Base-by-base conservation (phyloP, 768 basidiomycete species). In the Trametes villosa region DNA sequence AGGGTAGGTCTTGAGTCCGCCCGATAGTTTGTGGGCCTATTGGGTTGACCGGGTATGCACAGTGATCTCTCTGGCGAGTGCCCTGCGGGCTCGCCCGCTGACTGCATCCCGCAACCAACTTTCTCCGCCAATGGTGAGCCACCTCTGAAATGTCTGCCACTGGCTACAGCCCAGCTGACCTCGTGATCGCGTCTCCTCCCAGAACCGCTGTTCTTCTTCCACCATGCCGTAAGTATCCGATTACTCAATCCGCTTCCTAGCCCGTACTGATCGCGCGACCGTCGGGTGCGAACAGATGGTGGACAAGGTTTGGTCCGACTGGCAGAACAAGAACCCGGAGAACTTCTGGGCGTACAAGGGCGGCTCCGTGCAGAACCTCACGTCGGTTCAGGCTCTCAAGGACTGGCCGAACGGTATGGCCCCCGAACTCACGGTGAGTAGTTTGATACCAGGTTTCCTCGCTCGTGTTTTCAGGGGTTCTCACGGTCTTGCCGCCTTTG, bases 231-330 rank as follows among this genome's bases (percentile, higher is more conserved):
- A 50, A 52, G 70, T 11, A 30, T 26, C 34, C 36, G 34, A 40
- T 6, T 36, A 20, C 40, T 18, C 55, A n/a, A 22, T 45, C 8
- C 48, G 29, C 26, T 22, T 20, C 20, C 27, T 20, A 17, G 1
- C 41, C 29, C 30, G 24, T 27, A 18, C n/a, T 52, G 27, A 31
- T 57, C 18, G 20, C 4, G 9, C 4, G 22, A 63, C 42, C 8
- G 22, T 3, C 20, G 18, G 9, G n/a, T 8, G 38, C 18, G 18
- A 20, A 31, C 55, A 71, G 71, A 76, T 75, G 75, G 64, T 77
- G 48, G 76, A 76, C 63, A 74, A 74, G 56, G 53, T 76, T 17
- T 77, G 76, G 76, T 74, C 48, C 50, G 71, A 76, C 49, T 76
- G 76, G 76, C 76, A 77, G 48, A 57, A 59, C 52, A 56, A 55